Percentiles rank a stretch among this genome's conserved stretches.
Conservation (phyloP, 306 rosid genomes). For the Trifolium subterraneum region DNA sequence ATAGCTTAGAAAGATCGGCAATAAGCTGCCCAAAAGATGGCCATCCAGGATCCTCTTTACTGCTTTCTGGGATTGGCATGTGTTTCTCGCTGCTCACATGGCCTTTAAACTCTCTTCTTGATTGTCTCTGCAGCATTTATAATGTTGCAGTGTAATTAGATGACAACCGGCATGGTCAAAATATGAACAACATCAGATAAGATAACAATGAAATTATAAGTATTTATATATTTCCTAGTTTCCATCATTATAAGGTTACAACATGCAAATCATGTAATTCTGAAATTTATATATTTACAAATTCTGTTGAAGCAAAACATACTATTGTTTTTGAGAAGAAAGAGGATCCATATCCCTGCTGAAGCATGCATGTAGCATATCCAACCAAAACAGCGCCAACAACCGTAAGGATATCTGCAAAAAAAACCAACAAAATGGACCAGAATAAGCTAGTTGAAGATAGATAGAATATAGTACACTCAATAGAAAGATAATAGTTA, state of each 20-base stretch:
- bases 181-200: neutral
- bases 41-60: slow-evolving; percentile 94
- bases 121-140: slow-evolving; percentile 48
- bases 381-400: slow-evolving; percentile 85
- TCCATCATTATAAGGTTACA: no score
- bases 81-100: slow-evolving; percentile 55
- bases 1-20: slow-evolving; percentile 74
- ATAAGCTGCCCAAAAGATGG: slow-evolving; percentile 85
- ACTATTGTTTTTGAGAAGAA: slow-evolving; percentile 65
- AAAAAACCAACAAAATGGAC: slow-evolving; percentile 35
- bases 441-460: neutral
- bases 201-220: neutral
- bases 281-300: slow-evolving; percentile 28
- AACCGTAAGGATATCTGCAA: slow-evolving; percentile 88
- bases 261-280: neutral
- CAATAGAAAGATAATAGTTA: neutral
- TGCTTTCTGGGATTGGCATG: slow-evolving; percentile 48
- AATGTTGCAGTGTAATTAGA: slow-evolving; percentile 37
- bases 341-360: slow-evolving; percentile 83
- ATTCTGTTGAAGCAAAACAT: slow-evolving; percentile 34
- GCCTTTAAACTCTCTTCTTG: slow-evolving; percentile 56
- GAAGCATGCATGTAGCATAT: slow-evolving; percentile 87
- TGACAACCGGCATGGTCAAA: neutral
- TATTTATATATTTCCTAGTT: no score
- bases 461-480: slow-evolving; percentile 17